Evolutionary conservation across 805 yeast genomes (phyloP).

Genomic region (Hanseniaspora clermontiae): DNA sequence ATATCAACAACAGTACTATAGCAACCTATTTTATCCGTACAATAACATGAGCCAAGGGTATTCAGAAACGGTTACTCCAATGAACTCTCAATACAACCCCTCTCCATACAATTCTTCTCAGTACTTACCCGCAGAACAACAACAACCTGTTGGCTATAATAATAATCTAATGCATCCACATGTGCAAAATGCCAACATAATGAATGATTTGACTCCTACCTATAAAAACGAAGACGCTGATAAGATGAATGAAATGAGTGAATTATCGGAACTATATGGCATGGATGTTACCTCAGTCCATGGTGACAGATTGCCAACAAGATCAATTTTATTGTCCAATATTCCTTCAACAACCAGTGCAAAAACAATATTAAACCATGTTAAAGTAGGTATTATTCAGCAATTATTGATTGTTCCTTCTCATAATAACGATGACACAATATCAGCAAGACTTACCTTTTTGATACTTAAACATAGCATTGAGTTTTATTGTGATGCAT

Average conservation of each 20-base stretch:
- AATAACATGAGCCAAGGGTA: neutral
- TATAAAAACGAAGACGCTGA: neutral
- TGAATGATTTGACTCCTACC: neutral
- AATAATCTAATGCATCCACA: neutral
- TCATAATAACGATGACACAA: slow-evolving; percentile 25
- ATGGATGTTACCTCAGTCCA: neutral
- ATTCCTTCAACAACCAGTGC: slow-evolving; percentile 71
- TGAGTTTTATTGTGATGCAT: slow-evolving; percentile 86
- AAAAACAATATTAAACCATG: slow-evolving; percentile 75
- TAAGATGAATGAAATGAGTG: neutral
- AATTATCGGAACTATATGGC: neutral
- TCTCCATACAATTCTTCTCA: neutral
- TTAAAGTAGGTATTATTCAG: slow-evolving; percentile 81
- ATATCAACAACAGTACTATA: neutral
- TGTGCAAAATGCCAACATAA: neutral
- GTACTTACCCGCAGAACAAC: neutral
- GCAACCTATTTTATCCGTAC: neutral
- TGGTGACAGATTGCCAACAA: slow-evolving; percentile 17
- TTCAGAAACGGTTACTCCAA: neutral
- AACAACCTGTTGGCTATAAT: neutral
- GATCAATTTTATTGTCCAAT: slow-evolving; percentile 85
- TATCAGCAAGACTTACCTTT: slow-evolving; percentile 83
- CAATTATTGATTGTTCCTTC: slow-evolving; percentile 60
- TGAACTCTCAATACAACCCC: neutral
- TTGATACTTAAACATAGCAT: slow-evolving; percentile 80